A percentile compares a stretch with the other conserved stretches of the same genome.
These are phyloP conservation scores for Aspergillus sp. DNA, from an alignment of 2,329 filamentous ascomycete species.

Conservation along the genomic window DNA sequence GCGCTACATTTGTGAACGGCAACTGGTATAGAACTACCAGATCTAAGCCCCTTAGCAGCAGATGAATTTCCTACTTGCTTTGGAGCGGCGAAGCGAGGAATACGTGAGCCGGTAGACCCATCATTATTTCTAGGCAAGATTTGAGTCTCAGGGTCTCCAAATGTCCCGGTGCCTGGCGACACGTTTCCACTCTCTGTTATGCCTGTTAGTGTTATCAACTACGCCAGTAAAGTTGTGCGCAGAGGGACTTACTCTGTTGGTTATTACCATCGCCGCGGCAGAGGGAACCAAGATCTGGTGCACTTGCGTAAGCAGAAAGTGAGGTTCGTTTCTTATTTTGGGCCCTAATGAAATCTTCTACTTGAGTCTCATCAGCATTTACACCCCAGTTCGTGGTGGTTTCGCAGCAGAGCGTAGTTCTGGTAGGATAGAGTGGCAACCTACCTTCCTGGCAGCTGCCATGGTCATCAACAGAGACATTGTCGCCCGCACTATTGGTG, in stretches of 20 bases:
- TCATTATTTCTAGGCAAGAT: not conserved
- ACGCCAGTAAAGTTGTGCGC: not conserved
- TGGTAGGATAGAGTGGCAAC: not conserved
- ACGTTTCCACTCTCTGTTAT: not conserved
- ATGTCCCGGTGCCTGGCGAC: not conserved
- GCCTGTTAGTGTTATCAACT: not conserved
- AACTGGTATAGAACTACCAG: slow-evolving; percentile 17
- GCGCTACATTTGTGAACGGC: slow-evolving; percentile 12
- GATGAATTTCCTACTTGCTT: slow-evolving; percentile 1
- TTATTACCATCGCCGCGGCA: not conserved
- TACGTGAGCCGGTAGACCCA: not conserved
- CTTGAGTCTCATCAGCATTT: not conserved
- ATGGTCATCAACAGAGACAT: not conserved
- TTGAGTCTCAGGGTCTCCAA: not conserved
- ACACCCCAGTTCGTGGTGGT: not conserved
- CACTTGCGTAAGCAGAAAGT: not conserved
- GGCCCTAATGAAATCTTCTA: not conserved
- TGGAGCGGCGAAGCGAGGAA: not conserved
- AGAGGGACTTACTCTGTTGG: not conserved
- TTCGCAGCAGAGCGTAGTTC: not conserved
- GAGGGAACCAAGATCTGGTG: not conserved
- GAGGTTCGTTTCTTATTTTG: not conserved
- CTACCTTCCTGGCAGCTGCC: not conserved
- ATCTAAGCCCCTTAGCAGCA: slow-evolving; percentile 3
- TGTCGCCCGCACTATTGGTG: not conserved